These are phyloP conservation scores for Melastoma malabathricum DNA, from an alignment of 345 rosid genomes.

Conservation along the genomic window DNA sequence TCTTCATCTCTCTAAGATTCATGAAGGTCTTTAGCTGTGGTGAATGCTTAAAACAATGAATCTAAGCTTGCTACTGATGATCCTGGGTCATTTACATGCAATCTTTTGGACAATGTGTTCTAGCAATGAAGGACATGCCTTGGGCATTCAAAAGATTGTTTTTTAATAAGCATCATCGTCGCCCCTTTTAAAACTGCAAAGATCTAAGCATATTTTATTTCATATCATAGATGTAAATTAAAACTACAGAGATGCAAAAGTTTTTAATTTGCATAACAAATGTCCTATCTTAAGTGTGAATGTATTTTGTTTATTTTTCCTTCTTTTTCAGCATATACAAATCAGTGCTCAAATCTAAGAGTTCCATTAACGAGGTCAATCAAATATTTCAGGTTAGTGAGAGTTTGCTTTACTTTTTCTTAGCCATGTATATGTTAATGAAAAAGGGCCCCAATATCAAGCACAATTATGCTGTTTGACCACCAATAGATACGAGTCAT, in stretches of 20 bases:
- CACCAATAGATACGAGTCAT: constrained; percentile 72
- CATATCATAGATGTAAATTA: too few relatives aligned
- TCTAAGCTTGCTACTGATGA: too few relatives aligned
- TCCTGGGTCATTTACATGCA: too few relatives aligned
- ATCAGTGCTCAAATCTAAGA: constrained; percentile 72
- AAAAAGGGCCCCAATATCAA: not conserved
- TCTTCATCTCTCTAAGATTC: too few relatives aligned
- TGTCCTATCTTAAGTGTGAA: not conserved
- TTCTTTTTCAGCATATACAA: constrained; percentile 55
- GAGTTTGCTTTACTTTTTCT: not conserved
- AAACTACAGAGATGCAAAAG: not conserved
- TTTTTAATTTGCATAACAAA: not conserved
- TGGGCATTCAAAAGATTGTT: too few relatives aligned
- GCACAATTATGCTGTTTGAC: constrained; percentile 5
- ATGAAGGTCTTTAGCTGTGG: too few relatives aligned
- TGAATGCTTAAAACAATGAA: too few relatives aligned
- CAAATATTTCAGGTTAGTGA: constrained; percentile 91
- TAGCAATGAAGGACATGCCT: too few relatives aligned
- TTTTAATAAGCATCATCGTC: too few relatives aligned
- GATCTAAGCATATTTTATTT: too few relatives aligned
- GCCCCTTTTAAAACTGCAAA: too few relatives aligned
- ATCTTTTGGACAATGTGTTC: too few relatives aligned
- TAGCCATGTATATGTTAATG: not conserved
- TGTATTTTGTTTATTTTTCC: constrained; percentile 7
- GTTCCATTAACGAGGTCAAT: constrained; percentile 73